phyloP scores from a whole-genome alignment of 495 filamentous ascomycete species.

The Lasiosphaeria miniovina region DNA sequence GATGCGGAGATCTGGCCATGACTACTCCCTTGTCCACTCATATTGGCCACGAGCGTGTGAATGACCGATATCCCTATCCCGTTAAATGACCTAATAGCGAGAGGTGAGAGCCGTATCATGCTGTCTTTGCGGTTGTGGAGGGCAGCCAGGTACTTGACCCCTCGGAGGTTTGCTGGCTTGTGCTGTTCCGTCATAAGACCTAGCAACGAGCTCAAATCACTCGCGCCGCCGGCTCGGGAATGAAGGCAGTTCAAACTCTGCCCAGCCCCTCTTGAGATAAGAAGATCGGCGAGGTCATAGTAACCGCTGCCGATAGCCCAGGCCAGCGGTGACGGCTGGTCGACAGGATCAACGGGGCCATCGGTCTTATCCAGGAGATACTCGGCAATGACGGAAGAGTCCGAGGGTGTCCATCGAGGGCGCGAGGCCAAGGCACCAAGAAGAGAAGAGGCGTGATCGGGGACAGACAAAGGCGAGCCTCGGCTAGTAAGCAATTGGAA shows the following conservation, averaged over 20 bases:
- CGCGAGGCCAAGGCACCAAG: conserved; percentile 3
- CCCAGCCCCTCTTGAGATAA: conserved; percentile 7
- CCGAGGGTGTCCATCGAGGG: not conserved
- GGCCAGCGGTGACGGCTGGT: not conserved
- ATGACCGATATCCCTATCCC: not conserved
- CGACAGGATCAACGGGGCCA: not conserved
- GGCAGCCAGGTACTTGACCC: not conserved
- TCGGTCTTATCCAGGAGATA: not conserved
- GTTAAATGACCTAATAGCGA: not conserved
- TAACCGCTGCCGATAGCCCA: not conserved
- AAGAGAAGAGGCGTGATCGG: not conserved
- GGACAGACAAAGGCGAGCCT: not conserved
- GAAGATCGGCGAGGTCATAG: conserved; percentile 9
- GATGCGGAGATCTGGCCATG: conserved; percentile 6
- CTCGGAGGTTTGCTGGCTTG: not conserved
- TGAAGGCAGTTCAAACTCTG: conserved; percentile 2
- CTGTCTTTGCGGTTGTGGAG: not conserved
- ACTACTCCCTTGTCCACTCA: not conserved
- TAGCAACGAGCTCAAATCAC: not conserved
- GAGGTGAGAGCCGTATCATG: not conserved
- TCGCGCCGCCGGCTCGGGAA: not conserved
- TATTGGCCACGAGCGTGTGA: conserved; percentile 1
- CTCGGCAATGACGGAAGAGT: not conserved
- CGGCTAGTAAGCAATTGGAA: conserved; percentile 3
- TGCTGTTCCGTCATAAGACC: not conserved